Evolutionary conservation across 805 yeast species (phyloP).

Genomic region (Yarrowia divulgata): DNA sequence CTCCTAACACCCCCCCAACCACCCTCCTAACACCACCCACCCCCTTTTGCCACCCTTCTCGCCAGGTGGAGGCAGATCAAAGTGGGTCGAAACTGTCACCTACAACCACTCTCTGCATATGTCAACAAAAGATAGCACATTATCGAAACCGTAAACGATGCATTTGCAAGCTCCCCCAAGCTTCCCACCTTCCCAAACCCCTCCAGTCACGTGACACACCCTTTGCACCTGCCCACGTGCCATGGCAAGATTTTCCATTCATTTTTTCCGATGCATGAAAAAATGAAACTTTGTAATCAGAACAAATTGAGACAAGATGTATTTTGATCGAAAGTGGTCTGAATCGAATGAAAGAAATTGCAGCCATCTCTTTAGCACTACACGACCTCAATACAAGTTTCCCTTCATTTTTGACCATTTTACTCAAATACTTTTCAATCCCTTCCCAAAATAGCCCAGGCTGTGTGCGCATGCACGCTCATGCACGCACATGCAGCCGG

Average conservation of each 20-base stretch:
- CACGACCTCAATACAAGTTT: neutral
- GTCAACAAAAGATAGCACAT: no score
- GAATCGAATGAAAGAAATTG: no score
- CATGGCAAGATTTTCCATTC: neutral
- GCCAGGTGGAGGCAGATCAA: constrained; percentile 2
- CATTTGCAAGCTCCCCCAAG: no score
- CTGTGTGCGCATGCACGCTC: neutral
- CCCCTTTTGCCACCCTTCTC: neutral
- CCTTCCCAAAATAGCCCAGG: neutral
- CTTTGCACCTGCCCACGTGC: no score
- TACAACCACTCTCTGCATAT: no score
- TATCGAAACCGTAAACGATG: neutral
- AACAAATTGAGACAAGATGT: no score
- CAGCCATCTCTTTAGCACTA: no score
- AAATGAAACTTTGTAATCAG: neutral
- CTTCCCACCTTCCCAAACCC: no score
- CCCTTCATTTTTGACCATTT: neutral
- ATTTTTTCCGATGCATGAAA: neutral
- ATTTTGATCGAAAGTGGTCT: no score
- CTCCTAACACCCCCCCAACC: neutral
- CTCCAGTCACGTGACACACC: neutral
- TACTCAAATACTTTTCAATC: neutral
- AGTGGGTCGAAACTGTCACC: neutral
- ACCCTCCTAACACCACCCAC: neutral
- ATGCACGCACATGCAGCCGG: neutral